These are phyloP conservation scores for Abrus pulchellus DNA, from an alignment of 306 rosid species.

Conservation along the genomic window DNA sequence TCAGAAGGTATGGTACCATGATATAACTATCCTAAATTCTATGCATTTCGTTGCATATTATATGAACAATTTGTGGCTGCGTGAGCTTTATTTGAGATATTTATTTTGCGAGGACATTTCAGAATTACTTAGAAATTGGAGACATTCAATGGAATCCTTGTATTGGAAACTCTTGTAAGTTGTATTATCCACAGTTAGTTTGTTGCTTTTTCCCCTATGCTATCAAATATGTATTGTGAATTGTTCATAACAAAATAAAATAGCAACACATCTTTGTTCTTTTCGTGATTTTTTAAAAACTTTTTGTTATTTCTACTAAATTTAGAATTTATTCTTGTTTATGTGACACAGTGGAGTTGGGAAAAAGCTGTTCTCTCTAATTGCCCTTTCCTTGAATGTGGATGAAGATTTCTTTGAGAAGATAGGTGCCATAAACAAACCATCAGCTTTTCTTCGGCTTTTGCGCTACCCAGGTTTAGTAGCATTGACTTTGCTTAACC, in stretches of 20 bases:
- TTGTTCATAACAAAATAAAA: no score
- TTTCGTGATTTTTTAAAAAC: no score
- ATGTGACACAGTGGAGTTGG: neutral
- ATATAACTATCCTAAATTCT: neutral
- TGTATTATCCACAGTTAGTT: no score
- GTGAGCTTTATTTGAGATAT: neutral
- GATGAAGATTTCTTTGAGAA: conserved; percentile 22
- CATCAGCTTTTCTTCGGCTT: conserved; percentile 25
- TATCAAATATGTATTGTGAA: no score
- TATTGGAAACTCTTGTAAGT: conserved; percentile 36
- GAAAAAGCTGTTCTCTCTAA: conserved; percentile 1
- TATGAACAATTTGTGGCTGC: neutral
- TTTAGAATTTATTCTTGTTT: neutral
- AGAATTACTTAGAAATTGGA: conserved; percentile 20
- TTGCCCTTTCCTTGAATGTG: conserved; percentile 21
- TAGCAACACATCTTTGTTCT: no score
- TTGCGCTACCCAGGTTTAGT: conserved; percentile 8
- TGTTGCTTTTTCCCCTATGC: neutral
- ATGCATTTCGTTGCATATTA: neutral
- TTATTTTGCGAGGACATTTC: neutral
- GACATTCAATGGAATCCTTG: neutral
- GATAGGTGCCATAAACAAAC: conserved; percentile 3
- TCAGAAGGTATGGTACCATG: neutral
- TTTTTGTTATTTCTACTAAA: neutral
- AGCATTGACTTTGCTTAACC: neutral